phyloP scores from a whole-genome alignment of 2,329 filamentous ascomycete genomes.

The Stenocarpella maydis region DNA sequence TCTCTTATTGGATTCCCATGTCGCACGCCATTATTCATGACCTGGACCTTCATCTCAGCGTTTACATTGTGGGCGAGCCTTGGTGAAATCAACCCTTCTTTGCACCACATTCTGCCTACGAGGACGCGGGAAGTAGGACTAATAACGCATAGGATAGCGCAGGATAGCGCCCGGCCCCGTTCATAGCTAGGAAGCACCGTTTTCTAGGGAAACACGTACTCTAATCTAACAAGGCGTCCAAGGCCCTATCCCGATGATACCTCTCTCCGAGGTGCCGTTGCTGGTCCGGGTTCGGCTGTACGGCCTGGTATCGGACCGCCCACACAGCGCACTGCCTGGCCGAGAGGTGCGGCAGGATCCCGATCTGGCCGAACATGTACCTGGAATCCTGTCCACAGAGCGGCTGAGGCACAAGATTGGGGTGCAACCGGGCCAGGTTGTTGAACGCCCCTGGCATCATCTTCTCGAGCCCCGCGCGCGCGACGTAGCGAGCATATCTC shows the following conservation, averaged over 20 bases:
- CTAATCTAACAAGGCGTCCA: neutral
- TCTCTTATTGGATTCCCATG: no score
- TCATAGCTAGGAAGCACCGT: no score
- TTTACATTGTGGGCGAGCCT: no score
- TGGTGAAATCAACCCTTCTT: neutral
- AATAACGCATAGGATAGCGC: neutral
- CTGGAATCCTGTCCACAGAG: neutral
- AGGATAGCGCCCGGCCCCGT: no score
- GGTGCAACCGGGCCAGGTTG: neutral
- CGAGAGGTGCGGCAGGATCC: neutral
- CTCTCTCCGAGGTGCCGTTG: neutral
- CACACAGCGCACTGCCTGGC: neutral
- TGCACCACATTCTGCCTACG: neutral
- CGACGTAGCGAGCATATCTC: neutral
- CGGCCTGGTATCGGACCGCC: neutral
- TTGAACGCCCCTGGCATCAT: neutral
- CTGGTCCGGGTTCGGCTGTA: neutral
- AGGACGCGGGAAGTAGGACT: neutral
- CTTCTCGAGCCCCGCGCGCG: neutral
- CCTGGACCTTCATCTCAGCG: no score
- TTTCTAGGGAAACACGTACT: neutral
- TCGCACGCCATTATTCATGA: no score
- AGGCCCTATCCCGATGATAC: neutral
- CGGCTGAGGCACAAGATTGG: neutral
- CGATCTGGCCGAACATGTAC: constrained; percentile 11